Conservation (phyloP, 2,329 filamentous ascomycete genomes). For the Hypoxylon rubiginosum region DNA sequence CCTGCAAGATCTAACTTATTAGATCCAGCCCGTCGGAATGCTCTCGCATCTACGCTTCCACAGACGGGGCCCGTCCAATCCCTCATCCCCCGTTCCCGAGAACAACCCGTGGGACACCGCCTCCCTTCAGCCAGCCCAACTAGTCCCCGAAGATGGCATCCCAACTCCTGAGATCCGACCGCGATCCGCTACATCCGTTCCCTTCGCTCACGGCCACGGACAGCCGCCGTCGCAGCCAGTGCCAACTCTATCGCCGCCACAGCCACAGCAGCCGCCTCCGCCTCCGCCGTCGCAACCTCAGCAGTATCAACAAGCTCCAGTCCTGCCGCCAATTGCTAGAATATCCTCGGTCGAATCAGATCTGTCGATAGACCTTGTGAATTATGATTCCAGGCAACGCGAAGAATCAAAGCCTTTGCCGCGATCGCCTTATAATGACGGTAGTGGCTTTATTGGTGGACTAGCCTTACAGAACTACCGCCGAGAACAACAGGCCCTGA, state of each 20-base stretch:
- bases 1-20: conserved; percentile 40
- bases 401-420: conserved; percentile 50
- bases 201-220: conserved; percentile 50
- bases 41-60: conserved; percentile 70
- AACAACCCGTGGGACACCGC: conserved; percentile 58
- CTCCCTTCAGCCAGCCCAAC: conserved; percentile 58
- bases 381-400: conserved; percentile 39
- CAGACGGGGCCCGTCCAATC: conserved; percentile 68
- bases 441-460: conserved; percentile 68
- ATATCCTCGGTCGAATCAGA: conserved; percentile 60
- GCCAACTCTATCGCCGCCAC: conserved; percentile 27
- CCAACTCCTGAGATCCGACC: conserved; percentile 62
- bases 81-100: conserved; percentile 66
- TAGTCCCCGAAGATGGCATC: conserved; percentile 59
- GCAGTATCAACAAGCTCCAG: conserved; percentile 48
- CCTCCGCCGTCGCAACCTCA: conserved; percentile 39
- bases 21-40: conserved; percentile 54
- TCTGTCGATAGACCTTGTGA: conserved; percentile 39
- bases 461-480: conserved; percentile 66
- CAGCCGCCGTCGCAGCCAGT: conserved; percentile 56
- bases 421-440: conserved; percentile 54
- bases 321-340: conserved; percentile 62
- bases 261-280: conserved; percentile 34
- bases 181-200: conserved; percentile 46
- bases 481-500: conserved; percentile 53